Conservation (phyloP, 2,329 filamentous ascomycete species). For the Chrysoporthe austroafricana region DNA sequence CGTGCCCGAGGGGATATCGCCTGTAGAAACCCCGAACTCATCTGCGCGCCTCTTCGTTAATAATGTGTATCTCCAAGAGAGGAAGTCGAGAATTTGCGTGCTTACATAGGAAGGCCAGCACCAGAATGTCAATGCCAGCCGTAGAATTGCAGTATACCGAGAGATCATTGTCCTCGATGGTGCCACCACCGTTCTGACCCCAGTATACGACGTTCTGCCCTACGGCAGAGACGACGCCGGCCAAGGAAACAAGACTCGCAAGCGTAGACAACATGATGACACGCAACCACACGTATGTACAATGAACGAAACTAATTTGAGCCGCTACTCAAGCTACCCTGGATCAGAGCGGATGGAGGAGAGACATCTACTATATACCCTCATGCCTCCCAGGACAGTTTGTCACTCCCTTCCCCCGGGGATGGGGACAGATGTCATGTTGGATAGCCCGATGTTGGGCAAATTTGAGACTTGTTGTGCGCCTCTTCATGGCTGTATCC, state of each 20-base stretch:
- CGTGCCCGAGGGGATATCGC: conserved; percentile 43
- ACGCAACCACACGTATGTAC: not conserved
- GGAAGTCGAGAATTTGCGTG: conserved; percentile 37
- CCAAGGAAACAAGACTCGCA: not conserved
- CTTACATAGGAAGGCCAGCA: conserved; percentile 47
- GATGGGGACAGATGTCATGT: not conserved
- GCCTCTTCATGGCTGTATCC: conserved; percentile 6
- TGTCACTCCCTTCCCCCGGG: not conserved
- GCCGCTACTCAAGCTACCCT: not conserved
- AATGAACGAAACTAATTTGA: not conserved
- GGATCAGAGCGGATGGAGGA: not conserved
- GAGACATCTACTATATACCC: conserved; percentile 5
- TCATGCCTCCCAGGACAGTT: not conserved
- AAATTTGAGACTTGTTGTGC: not conserved
- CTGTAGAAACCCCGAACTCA: conserved; percentile 18
- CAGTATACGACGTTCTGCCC: conserved; percentile 38
- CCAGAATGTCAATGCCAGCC: conserved; percentile 47
- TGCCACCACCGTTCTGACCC: conserved; percentile 33
- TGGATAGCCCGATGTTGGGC: not conserved
- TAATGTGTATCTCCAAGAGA: not conserved
- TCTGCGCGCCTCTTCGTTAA: not conserved
- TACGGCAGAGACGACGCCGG: conserved; percentile 26
- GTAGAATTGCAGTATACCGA: conserved; percentile 42
- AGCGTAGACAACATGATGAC: conserved; percentile 8
- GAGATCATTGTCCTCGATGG: conserved; percentile 43